These are phyloP conservation scores for Ogataea minuta DNA, from an alignment of 805 yeast species.

Conservation along the genomic window DNA sequence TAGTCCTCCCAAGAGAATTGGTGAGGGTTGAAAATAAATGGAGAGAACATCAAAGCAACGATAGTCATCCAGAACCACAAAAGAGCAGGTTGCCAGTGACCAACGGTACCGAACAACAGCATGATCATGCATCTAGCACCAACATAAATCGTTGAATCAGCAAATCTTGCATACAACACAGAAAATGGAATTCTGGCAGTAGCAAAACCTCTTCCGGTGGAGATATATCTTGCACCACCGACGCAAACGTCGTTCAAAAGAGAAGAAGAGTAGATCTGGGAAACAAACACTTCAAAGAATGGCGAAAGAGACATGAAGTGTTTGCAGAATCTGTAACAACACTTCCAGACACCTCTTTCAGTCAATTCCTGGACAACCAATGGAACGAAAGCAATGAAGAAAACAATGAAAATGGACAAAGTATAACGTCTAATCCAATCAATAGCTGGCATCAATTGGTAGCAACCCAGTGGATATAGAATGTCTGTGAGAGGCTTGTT, in stretches of 20 bases:
- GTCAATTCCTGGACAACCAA: constrained; percentile 75
- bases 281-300: constrained; percentile 78
- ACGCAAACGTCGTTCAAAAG: constrained; percentile 67
- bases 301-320: constrained; percentile 74
- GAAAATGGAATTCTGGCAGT: constrained; percentile 77
- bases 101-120: constrained; percentile 68
- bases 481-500: constrained; percentile 67
- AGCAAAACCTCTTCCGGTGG: constrained; percentile 86
- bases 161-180: constrained; percentile 71
- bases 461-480: constrained; percentile 66
- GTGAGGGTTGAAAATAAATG: constrained; percentile 95
- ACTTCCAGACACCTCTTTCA: constrained; percentile 80
- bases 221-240: constrained; percentile 86
- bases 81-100: constrained; percentile 90
- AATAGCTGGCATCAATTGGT: constrained; percentile 68
- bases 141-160: constrained; percentile 79
- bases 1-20: constrained; percentile 96
- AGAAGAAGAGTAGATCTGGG: constrained; percentile 74
- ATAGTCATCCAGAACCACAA: constrained; percentile 97
- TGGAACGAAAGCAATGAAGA: constrained; percentile 78
- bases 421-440: constrained; percentile 84
- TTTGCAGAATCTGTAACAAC: constrained; percentile 63
- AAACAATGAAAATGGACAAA: constrained; percentile 76
- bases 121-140: constrained; percentile 77
- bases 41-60: constrained; percentile 84